phyloP scores from a whole-genome alignment of 495 filamentous ascomycete genomes.

The Amniculicola lignicola region DNA sequence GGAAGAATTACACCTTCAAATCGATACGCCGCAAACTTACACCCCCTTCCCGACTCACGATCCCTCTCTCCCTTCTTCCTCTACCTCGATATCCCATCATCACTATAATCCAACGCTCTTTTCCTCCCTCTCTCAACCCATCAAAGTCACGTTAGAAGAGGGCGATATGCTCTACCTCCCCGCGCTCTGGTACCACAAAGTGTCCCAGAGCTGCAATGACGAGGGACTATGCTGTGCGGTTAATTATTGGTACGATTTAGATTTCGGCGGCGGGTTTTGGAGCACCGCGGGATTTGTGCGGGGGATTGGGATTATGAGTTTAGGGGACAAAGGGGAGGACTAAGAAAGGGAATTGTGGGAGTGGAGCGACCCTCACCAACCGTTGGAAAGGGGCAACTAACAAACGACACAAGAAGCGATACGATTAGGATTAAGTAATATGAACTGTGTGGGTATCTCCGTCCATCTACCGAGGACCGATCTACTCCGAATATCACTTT shows the following conservation, averaged over 20 bases:
- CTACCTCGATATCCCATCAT: neutral
- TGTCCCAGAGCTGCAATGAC: conserved; percentile 59
- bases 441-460: too few species aligned
- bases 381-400: too few species aligned
- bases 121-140: conserved; percentile 52
- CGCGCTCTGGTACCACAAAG: conserved; percentile 72
- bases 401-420: too few species aligned
- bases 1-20: conserved; percentile 32
- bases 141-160: conserved; percentile 59
- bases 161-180: conserved; percentile 82
- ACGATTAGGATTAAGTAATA: too few species aligned
- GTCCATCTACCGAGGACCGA: too few species aligned
- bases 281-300: conserved; percentile 24
- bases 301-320: conserved; percentile 17
- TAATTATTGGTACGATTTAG: conserved; percentile 68
- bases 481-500: too few species aligned
- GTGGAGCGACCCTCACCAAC: too few species aligned
- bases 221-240: conserved; percentile 70
- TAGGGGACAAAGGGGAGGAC: neutral
- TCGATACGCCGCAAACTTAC: conserved; percentile 39
- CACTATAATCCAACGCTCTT: conserved; percentile 49
- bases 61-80: conserved; percentile 53
- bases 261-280: conserved; percentile 38
- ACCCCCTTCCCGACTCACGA: conserved; percentile 70
- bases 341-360: too few species aligned